phyloP scores from a whole-genome alignment of 129 eudicot genomes.

The Smallanthus sonchifolius region DNA sequence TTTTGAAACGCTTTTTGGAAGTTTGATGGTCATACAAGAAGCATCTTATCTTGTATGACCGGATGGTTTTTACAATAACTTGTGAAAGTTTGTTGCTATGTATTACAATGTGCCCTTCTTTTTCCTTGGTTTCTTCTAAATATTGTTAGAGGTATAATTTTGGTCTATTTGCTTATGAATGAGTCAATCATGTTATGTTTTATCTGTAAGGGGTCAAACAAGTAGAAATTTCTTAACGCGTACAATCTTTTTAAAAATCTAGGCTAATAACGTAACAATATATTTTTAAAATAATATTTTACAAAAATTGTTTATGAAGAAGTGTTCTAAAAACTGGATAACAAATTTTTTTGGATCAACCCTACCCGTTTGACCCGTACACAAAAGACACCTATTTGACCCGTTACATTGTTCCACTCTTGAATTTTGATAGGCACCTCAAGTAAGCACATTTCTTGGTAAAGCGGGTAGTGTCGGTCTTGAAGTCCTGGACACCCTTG shows the following conservation, averaged over 20 bases:
- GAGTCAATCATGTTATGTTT: not conserved
- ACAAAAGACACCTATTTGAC: not conserved
- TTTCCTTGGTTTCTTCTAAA: not conserved
- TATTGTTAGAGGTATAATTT: not conserved
- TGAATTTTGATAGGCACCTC: slow-evolving; percentile 54
- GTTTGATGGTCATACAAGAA: not conserved
- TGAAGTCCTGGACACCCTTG: slow-evolving; percentile 75
- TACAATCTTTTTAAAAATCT: not conserved
- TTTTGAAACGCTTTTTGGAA: not conserved
- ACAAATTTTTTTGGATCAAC: not conserved
- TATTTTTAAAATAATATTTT: not conserved
- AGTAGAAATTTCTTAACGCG: not conserved
- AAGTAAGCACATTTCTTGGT: slow-evolving; percentile 73
- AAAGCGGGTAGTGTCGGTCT: slow-evolving; percentile 77
- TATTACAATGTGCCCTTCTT: not conserved
- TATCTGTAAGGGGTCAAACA: not conserved
- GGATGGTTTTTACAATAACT: not conserved
- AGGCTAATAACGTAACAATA: not conserved
- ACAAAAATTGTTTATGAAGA: not conserved
- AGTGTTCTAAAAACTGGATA: not conserved
- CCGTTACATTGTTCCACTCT: not conserved
- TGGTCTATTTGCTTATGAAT: not conserved
- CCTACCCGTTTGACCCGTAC: not conserved
- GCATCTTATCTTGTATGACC: not conserved
- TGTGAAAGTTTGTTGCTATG: not conserved